phyloP scores from a whole-genome alignment of 2,329 filamentous ascomycete genomes.

The Pseudogymnoascus pannorum region DNA sequence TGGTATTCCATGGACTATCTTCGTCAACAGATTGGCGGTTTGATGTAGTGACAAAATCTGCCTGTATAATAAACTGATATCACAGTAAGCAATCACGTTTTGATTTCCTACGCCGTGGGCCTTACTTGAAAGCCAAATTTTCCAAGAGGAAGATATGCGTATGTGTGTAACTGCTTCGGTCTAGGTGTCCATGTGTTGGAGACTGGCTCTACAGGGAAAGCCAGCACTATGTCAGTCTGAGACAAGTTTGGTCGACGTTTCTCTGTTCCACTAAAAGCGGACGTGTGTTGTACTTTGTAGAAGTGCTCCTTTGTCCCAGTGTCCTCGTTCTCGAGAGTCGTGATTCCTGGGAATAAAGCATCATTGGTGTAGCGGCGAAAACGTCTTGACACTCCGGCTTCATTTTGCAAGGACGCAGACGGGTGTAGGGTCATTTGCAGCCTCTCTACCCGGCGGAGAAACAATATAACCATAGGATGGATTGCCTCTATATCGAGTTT shows the following conservation, averaged over 20 bases:
- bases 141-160: slow-evolving; percentile 20
- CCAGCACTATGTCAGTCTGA: slow-evolving; percentile 35
- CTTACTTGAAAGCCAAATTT: slow-evolving; percentile 19
- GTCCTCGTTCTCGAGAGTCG: neutral
- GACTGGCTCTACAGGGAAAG: slow-evolving; percentile 35
- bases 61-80: slow-evolving; percentile 22
- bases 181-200: neutral
- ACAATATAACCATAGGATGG: neutral
- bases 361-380: neutral
- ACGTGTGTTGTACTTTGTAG: neutral
- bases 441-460: neutral
- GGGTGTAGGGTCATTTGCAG: neutral
- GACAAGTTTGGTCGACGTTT: slow-evolving; percentile 17
- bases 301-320: neutral
- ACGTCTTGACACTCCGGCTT: neutral
- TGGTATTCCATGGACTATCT: slow-evolving; percentile 18
- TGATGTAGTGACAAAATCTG: slow-evolving; percentile 21
- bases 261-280: neutral
- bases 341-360: neutral
- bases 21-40: slow-evolving; percentile 19
- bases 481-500: neutral
- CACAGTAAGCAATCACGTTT: neutral
- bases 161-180: slow-evolving; percentile 13
- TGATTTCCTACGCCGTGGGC: neutral
- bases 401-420: neutral